Evolutionary conservation across 208 protist species (phyloP).

Genomic region (Crithidia mellificae): DNA sequence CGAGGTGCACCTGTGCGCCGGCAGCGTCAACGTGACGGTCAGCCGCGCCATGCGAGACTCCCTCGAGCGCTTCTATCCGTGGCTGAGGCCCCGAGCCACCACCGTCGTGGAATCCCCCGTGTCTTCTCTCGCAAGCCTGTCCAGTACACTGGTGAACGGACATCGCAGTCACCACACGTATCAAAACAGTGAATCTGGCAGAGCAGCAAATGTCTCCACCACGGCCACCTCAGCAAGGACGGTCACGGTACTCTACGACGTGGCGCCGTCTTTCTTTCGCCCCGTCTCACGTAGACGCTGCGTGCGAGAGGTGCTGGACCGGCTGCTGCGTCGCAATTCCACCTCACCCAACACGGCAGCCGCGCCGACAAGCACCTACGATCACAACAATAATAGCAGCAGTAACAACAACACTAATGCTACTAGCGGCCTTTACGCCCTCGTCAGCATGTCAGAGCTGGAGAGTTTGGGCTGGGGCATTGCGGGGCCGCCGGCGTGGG

Average conservation of each 20-base stretch:
- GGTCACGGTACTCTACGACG: conserved; percentile 76
- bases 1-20: conserved; percentile 63
- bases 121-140: background rate
- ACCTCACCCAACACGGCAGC: conserved; percentile 3
- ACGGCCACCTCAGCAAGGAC: background rate
- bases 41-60: conserved; percentile 72
- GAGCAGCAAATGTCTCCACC: background rate
- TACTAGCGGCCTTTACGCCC: background rate
- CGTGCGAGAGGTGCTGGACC: conserved; percentile 55
- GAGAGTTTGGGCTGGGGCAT: conserved; percentile 53
- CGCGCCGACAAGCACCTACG: background rate
- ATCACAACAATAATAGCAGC: too few species aligned
- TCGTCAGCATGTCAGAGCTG: conserved; percentile 21
- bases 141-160: background rate
- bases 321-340: conserved; percentile 22
- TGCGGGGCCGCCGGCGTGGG: conserved; percentile 62
- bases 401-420: too few species aligned
- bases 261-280: conserved; percentile 73
- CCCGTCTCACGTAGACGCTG: conserved; percentile 45
- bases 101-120: background rate
- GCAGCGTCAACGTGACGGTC: conserved; percentile 81
- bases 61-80: conserved; percentile 27
- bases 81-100: background rate
- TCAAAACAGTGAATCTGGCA: background rate
- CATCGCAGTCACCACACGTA: too few species aligned